A percentile compares a stretch with the other conserved stretches of the same genome.
Conservation (phyloP, 2,329 filamentous ascomycete genomes). For the Diaporthe destruens region DNA sequence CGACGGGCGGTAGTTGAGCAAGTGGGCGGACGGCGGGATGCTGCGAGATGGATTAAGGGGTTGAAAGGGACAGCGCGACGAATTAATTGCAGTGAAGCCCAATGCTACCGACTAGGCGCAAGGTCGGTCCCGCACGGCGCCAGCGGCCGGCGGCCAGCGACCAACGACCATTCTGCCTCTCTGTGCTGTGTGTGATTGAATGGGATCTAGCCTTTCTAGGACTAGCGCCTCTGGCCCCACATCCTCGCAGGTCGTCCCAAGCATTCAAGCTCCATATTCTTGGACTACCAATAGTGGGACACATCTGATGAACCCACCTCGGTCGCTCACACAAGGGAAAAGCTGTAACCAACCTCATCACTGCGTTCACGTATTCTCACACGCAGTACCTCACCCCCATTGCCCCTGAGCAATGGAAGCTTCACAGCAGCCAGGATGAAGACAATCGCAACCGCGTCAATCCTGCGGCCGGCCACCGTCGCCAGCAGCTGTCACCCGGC, state of each 20-base stretch:
- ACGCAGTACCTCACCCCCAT: not conserved
- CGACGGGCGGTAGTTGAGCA: constrained; percentile 16
- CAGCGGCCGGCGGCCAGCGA: not conserved
- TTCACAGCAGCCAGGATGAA: constrained; percentile 41
- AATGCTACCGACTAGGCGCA: constrained; percentile 30
- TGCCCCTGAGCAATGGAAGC: constrained; percentile 40
- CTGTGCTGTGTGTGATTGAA: not conserved
- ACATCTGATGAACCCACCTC: constrained; percentile 24
- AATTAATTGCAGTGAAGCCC: constrained; percentile 42
- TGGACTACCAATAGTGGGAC: not conserved
- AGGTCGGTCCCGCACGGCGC: constrained; percentile 16
- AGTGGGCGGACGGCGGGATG: constrained; percentile 50
- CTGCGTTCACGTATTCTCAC: not conserved
- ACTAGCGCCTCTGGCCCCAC: constrained; percentile 10
- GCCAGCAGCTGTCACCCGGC: constrained; percentile 45
- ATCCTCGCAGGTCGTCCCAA: constrained; percentile 11
- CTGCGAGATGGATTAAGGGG: constrained; percentile 35
- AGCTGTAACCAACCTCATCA: constrained; percentile 3
- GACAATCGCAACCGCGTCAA: constrained; percentile 37
- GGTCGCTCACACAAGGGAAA: not conserved
- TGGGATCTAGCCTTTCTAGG: not conserved
- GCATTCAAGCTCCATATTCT: constrained; percentile 21
- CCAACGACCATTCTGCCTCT: constrained; percentile 2
- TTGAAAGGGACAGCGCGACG: constrained; percentile 42
- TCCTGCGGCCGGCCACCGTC: constrained; percentile 39